phyloP scores from a whole-genome alignment of 805 yeast species.

The Brettanomyces sp. region DNA sequence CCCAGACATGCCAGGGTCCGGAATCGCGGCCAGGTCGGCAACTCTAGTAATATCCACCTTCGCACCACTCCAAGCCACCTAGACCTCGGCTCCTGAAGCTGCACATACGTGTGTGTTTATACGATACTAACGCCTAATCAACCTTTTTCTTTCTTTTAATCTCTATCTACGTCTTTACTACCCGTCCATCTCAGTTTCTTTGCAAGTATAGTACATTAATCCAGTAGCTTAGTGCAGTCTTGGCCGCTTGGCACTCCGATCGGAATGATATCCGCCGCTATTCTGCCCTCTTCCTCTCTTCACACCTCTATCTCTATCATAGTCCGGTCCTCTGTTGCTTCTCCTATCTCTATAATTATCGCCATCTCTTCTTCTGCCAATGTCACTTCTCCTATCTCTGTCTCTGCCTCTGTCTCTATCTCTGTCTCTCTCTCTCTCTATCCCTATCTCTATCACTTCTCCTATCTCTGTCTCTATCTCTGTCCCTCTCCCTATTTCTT shows the following conservation, averaged over 20 bases:
- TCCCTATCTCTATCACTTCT: conserved; percentile 1
- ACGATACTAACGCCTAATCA: too few species aligned
- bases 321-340: background rate
- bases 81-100: too few species aligned
- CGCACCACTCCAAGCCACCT: too few species aligned
- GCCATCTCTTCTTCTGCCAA: background rate
- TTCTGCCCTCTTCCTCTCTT: conserved; percentile 1
- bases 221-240: too few species aligned
- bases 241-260: too few species aligned
- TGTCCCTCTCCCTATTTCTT: conserved; percentile 2
- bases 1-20: conserved; percentile 9
- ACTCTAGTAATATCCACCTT: too few species aligned
- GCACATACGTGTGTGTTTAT: too few species aligned
- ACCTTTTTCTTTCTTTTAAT: too few species aligned
- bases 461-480: conserved; percentile 1
- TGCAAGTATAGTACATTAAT: too few species aligned
- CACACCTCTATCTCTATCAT: background rate
- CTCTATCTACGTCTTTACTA: too few species aligned
- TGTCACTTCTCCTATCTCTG: conserved; percentile 1
- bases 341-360: background rate
- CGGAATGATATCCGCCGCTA: too few species aligned
- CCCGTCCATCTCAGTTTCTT: too few species aligned
- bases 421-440: background rate
- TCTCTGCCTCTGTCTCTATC: background rate
- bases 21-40: background rate